Base-by-base conservation (phyloP, 2,329 filamentous ascomycete genomes). In the Thelonectria discophora region DNA sequence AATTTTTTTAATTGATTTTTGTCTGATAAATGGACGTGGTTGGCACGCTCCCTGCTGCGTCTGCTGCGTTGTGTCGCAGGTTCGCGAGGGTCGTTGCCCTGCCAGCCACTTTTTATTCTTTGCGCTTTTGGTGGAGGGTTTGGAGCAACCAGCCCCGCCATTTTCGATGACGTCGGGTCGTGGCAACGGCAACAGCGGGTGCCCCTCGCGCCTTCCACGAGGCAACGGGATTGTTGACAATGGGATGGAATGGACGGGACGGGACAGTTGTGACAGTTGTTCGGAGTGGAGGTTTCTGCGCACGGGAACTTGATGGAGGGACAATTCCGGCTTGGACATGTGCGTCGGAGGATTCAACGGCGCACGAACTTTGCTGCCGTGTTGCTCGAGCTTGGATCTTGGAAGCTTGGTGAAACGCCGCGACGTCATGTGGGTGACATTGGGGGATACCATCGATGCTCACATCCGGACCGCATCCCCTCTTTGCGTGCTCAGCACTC, bases 121-220 rank as follows among this genome's bases (percentile, higher is more conserved):
- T 24, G 21, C 12, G n/a, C 6, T 43, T 6, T 45, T 18, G 8
- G 17, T 52, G 37, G 12, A 24, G 30, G 10, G 12, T 50, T 32
- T 50, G 47, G 47, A 12, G 40, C 17, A 45, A 45, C 58, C 52
- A 55, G 52, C 58, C 58, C 58, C 52, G 58, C 58, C 58, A 48
- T 60, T 60, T 60, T 15, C 20, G 21, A 60, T 55, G 58, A 60
- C 58, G 52, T 60, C 47, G 52, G 52, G 52, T 60, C 47, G 52
- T 30, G 27, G 27, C 40, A 46, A 30, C 42, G 40, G 40, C 27
- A 30, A 30, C 27, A 30, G 9, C 27, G 27, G 7, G 5, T 30
- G 27, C 27, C 27, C 27, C 27, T 30, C 27, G 27, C 27, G 9
- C 27, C 27, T 30, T 30, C 27, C 27, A 30, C 27, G 27, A 30